Percentiles rank a stretch among this genome's conserved stretches.
These are phyloP conservation scores for Epichloe sp. DNA, from an alignment of 2,329 filamentous ascomycete species.

Conservation along the genomic window DNA sequence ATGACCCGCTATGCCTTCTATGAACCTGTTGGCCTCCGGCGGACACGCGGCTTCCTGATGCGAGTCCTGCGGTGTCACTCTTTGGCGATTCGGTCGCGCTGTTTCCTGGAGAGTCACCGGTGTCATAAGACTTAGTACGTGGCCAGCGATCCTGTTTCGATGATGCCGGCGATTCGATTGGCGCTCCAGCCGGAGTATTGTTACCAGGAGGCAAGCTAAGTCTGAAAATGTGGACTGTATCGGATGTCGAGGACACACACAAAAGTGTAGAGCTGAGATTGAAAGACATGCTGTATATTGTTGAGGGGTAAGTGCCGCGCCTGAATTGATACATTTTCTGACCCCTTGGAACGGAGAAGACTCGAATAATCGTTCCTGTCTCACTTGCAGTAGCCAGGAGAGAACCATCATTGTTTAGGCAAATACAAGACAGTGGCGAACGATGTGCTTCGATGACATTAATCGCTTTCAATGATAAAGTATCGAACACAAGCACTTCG, in stretches of 20 bases:
- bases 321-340: conserved; percentile 95
- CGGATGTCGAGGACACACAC: conserved; percentile 89
- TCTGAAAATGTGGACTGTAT: conserved; percentile 94
- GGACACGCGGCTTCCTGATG: conserved; percentile 13
- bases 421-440: conserved; percentile 78
- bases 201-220: conserved; percentile 40
- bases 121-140: conserved; percentile 38
- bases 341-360: conserved; percentile 83
- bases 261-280: conserved; percentile 87
- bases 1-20: conserved; percentile 54
- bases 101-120: conserved; percentile 22
- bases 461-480: conserved; percentile 76
- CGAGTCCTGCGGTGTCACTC: conserved; percentile 32
- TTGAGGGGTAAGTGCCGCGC: conserved; percentile 85
- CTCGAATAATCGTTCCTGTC: conserved; percentile 92
- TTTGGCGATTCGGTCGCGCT: conserved; percentile 41
- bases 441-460: conserved; percentile 94
- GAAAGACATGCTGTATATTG: conserved; percentile 98
- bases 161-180: conserved; percentile 27
- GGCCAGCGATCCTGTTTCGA: conserved; percentile 38
- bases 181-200: conserved; percentile 21
- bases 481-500: conserved; percentile 87
- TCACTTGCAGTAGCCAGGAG: conserved; percentile 89
- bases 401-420: conserved; percentile 84
- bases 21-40: conserved; percentile 17